Base-by-base conservation (phyloP, 2,329 filamentous ascomycete species). In the Neonectria magnoliae region DNA sequence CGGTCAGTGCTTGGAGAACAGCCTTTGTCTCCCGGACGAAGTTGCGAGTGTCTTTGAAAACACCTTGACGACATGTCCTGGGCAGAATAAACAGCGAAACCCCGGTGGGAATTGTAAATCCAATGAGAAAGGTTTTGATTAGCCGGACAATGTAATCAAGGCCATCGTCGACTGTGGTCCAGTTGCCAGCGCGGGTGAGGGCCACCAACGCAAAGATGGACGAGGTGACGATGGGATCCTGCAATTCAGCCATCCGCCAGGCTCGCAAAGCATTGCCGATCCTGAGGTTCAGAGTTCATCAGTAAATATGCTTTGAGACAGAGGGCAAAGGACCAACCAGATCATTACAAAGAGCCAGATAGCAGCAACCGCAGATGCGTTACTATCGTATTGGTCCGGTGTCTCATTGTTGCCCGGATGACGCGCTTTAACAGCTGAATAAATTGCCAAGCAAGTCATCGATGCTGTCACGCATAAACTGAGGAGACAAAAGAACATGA, bases 341-440 rank as follows among this genome's bases (percentile, higher is more conserved):
- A 66, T 66, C 56, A 64, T 66, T 14, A 64, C 25, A 44, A 66
- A 63, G 8, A 66, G 60, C 64, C 64, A 66, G 38, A 66, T 36
- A 5, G 51, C 64, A 5, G 56, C 53, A n/a, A 64, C 48, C 10
- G 52, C 60, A 5, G 60, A 42, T 18, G 64, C 64, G 22, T 54
- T 64, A 45, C 64, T 57, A 20, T 66, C 64, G 25, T 66, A 66
- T 48, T 42, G 25, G 20, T 62, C 60, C 5, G 47, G 20, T 13
- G n/a, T 31, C 14, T 36, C 22, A 33, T 64, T 56, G 47, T 55
- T 47, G 18, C 29, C 9, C 2, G 64, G 52, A 50, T 52, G 22
- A 22, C 64, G 60, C 22, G 64, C 51, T 38, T 63, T 60, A 18
- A 66, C 52, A 11, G 64, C 64, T 1, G 60, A 57, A 25, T 57